A percentile compares a stretch with the other conserved stretches of the same genome.
Conservation (phyloP, 306 rosid genomes). For the Sphenostylis stenocarpa region DNA sequence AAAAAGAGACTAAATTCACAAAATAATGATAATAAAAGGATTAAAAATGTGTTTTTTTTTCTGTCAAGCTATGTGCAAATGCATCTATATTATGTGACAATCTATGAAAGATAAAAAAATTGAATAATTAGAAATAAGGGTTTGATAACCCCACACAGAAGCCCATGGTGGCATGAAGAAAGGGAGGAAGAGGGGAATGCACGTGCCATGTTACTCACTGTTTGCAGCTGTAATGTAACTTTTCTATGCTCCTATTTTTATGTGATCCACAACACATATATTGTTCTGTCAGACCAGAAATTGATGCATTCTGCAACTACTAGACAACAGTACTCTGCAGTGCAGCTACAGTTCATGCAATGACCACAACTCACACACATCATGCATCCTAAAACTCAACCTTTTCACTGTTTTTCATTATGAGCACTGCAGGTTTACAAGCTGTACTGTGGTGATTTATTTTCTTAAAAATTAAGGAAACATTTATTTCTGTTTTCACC, state of each 20-base stretch:
- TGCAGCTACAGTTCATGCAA: slow-evolving; percentile 34
- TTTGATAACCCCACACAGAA: too few relatives aligned
- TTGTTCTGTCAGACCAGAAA: slow-evolving; percentile 34
- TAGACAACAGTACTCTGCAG: slow-evolving; percentile 28
- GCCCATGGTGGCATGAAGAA: too few relatives aligned
- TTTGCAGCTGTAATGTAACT: slow-evolving; percentile 14
- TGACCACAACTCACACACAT: slow-evolving; percentile 36
- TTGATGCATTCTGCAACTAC: slow-evolving; percentile 37
- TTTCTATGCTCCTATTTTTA: background rate
- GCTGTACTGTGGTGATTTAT: slow-evolving; percentile 8
- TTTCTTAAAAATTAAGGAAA: too few relatives aligned
- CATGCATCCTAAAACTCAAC: slow-evolving; percentile 9
- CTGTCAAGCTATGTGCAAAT: too few relatives aligned
- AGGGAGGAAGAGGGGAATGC: too few relatives aligned
- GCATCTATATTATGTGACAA: too few relatives aligned
- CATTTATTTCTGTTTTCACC: too few relatives aligned
- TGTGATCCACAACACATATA: slow-evolving; percentile 19
- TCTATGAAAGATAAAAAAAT: too few relatives aligned
- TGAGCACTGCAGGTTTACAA: slow-evolving; percentile 4
- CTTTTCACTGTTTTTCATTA: slow-evolving; percentile 17
- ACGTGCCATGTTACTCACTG: slow-evolving; percentile 40
- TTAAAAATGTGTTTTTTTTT: too few relatives aligned
- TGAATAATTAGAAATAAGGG: too few relatives aligned
- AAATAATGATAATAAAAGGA: too few relatives aligned
- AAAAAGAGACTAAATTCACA: too few relatives aligned